A percentile compares a stretch with the other conserved stretches of the same genome.
Conservation (phyloP, 2,329 filamentous ascomycete species). For the Xylariaceae sp. region DNA sequence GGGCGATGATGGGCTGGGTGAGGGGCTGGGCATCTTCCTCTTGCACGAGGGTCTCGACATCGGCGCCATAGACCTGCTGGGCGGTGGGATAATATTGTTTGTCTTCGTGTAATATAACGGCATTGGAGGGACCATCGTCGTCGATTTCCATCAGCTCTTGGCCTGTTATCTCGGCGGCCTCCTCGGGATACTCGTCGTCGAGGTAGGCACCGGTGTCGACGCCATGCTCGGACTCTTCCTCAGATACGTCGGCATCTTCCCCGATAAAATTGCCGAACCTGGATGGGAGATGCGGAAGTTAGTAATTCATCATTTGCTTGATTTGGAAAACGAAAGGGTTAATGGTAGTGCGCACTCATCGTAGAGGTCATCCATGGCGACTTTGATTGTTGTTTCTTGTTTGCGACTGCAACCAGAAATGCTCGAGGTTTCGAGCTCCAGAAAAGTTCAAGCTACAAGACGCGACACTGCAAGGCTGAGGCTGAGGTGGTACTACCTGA, state of each 20-base stretch:
- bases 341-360: constrained; percentile 68
- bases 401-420: constrained; percentile 13
- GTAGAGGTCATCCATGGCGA: constrained; percentile 86
- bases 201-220: constrained; percentile 72
- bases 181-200: constrained; percentile 72
- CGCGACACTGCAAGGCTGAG: too few relatives aligned
- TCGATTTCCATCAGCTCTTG: constrained; percentile 95
- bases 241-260: constrained; percentile 78
- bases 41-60: constrained; percentile 93
- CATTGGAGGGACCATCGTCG: constrained; percentile 86
- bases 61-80: constrained; percentile 87
- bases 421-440: constrained; percentile 11
- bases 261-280: constrained; percentile 99
- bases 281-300: constrained; percentile 18
- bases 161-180: constrained; percentile 60
- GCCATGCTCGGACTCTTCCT: constrained; percentile 77
- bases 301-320: too few relatives aligned
- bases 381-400: constrained; percentile 13
- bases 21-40: constrained; percentile 96
- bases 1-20: constrained; percentile 87
- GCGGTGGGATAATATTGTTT: constrained; percentile 99
- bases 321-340: too few relatives aligned
- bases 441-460: constrained; percentile 3
- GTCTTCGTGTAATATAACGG: constrained; percentile 96
- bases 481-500: too few relatives aligned